Evolutionary conservation across 202 grass and related monocot species (phyloP).

Genomic region (Musa balbisiana): DNA sequence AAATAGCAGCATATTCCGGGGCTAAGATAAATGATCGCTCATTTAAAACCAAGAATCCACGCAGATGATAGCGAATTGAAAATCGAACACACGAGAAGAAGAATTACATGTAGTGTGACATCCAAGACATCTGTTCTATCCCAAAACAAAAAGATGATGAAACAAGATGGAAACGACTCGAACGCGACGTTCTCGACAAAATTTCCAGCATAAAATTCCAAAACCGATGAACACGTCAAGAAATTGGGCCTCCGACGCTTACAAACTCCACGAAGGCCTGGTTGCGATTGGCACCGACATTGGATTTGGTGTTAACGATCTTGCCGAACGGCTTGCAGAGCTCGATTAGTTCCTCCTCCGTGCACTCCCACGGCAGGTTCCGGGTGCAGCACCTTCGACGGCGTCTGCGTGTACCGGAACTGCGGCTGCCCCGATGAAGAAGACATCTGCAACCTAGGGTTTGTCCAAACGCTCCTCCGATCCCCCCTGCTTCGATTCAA

Average conservation of each 20-base stretch:
- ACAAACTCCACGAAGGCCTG: slow-evolving; percentile 94
- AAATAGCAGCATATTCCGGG: too few species aligned
- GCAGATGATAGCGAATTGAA: too few species aligned
- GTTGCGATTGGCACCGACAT: slow-evolving; percentile 83
- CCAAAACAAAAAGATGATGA: too few species aligned
- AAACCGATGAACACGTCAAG: not conserved
- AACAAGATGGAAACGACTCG: too few species aligned
- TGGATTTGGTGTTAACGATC: slow-evolving; percentile 85
- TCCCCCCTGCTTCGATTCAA: too few species aligned
- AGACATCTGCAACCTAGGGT: slow-evolving; percentile 32
- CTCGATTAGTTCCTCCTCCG: slow-evolving; percentile 70
- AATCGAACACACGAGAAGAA: too few species aligned
- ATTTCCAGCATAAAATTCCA: not conserved
- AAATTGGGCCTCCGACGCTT: slow-evolving; percentile 19
- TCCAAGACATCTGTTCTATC: too few species aligned
- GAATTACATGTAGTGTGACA: too few species aligned
- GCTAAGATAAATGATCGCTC: too few species aligned
- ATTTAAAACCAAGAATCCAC: too few species aligned
- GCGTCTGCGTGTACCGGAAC: slow-evolving; percentile 79
- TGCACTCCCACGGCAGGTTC: slow-evolving; percentile 89
- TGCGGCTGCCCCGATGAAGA: slow-evolving; percentile 52
- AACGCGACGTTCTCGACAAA: not conserved
- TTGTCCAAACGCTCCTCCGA: too few species aligned
- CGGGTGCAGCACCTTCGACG: slow-evolving; percentile 86
- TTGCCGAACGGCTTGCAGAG: slow-evolving; percentile 79